Conservation (phyloP, 768 basidiomycete species). For the Leucosporidium scottii region DNA sequence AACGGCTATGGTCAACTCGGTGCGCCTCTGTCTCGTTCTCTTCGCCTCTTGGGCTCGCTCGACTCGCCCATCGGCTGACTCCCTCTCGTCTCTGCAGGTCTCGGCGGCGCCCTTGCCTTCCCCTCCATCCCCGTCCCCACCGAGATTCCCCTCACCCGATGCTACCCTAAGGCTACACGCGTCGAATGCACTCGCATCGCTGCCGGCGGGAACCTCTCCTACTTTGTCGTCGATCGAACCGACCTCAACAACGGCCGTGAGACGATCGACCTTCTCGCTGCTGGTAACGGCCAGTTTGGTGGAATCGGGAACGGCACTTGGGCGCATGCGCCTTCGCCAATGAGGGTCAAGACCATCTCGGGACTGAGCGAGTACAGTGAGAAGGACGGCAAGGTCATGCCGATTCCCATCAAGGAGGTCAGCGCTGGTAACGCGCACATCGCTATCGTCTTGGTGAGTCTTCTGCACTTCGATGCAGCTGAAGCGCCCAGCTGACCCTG, state of each 20-base stretch:
- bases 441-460: conserved; percentile 30
- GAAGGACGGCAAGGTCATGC: conserved; percentile 10
- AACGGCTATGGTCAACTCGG: conserved; percentile 83
- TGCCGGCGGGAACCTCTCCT: conserved; percentile 25
- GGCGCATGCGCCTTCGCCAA: conserved; percentile 63
- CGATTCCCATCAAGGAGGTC: conserved; percentile 33
- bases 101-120: conserved; percentile 15
- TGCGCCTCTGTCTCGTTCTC: conserved; percentile 53
- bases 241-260: background rate
- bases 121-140: conserved; percentile 39
- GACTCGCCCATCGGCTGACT: background rate
- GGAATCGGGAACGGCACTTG: conserved; percentile 48
- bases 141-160: conserved; percentile 41
- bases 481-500: background rate
- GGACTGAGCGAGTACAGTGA: conserved; percentile 71
- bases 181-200: conserved; percentile 17
- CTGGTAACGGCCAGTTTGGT: conserved; percentile 23
- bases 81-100: conserved; percentile 3
- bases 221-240: conserved; percentile 21
- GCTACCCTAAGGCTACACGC: conserved; percentile 37
- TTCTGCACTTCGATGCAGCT: background rate
- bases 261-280: conserved; percentile 17
- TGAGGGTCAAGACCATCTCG: conserved; percentile 69
- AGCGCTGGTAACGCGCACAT: conserved; percentile 32
- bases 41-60: conserved; percentile 32